Evolutionary conservation across 176 grass and related monocot genomes (phyloP), one percentile per base, ranked within the genome.

Genomic region (Phragmites australis): DNA sequence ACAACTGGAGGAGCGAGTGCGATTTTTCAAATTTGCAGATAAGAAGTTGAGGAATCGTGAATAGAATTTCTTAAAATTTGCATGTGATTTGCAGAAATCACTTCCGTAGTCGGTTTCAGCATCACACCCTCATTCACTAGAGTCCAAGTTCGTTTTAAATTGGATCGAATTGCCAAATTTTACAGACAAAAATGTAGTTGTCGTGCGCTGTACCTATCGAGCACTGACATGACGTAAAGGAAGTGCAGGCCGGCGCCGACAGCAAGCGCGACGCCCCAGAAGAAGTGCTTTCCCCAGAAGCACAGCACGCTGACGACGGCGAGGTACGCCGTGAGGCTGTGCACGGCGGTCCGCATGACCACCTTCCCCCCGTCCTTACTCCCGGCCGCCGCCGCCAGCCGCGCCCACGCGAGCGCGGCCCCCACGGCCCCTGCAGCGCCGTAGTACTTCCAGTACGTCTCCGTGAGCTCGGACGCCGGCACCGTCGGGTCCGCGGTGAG

Each of bases 361-460:
- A 87, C 61, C 72, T 44, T 83, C 25, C 71, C 87, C 19, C 57
- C 76, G 66, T 77, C 92, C 88, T 82, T 86, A 75, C 73, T 79
- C 44, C 67, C 56, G 0, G 83, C 77, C 0, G 77, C 85, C 44
- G 81, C 68, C 18, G 86, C 83, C 17, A 98, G 83, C 96, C 96
- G 95, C 25, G 90, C 86, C 84, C 86, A 89, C 18, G 92, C 90
- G 69, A 98, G 86, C 11, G 60, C 45, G 10, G 82, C 49, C 25
- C 92, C 94, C 16, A 84, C 77, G 17, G 45, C 94, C 21, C 89
- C 94, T 9, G 94, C 92, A 7, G 75, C 87, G n/a, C 92, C 96
- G 84, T 93, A 98, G 84, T 84, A 98, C 53, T 87, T 89, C 95
- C 95, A 98, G 68, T 93, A 98, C 60, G 95, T 93, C 86, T 98